These are phyloP conservation scores for Solanum sejunctum DNA, from an alignment of 257 asterid species.

Conservation along the genomic window DNA sequence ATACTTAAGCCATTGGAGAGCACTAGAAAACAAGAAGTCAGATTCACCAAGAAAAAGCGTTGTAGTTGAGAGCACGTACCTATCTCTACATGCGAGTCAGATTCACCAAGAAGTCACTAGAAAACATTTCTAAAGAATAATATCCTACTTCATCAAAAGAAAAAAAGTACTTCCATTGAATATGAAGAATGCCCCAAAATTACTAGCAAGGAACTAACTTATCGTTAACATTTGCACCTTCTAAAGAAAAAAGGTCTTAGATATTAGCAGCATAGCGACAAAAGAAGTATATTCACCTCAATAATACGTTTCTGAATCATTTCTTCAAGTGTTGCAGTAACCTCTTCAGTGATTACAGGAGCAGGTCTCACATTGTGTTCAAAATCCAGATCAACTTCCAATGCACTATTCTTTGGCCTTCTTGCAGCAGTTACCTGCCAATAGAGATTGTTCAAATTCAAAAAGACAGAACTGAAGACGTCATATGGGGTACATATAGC, in stretches of 20 bases:
- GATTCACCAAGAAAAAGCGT: too few relatives aligned
- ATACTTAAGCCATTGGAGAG: too few relatives aligned
- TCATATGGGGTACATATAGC: not conserved
- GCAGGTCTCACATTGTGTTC: conserved; percentile 92
- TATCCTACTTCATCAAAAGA: not conserved
- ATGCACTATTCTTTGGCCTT: conserved; percentile 88
- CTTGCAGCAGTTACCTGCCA: conserved; percentile 77
- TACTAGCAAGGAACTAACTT: not conserved
- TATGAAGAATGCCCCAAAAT: not conserved
- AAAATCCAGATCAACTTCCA: conserved; percentile 85
- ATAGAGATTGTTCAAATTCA: conserved; percentile 4
- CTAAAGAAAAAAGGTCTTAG: not conserved
- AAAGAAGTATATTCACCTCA: conserved; percentile 41
- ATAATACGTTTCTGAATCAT: conserved; percentile 60
- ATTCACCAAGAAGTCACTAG: not conserved
- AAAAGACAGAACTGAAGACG: not conserved
- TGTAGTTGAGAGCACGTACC: not conserved
- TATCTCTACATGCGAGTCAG: not conserved
- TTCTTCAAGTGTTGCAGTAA: conserved; percentile 77
- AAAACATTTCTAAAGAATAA: not conserved
- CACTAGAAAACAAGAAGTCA: too few relatives aligned
- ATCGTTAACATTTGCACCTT: not conserved
- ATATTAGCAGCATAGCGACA: not conserved
- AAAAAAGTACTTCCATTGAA: not conserved
- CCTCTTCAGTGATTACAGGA: conserved; percentile 80